Evolutionary conservation across 2,329 filamentous ascomycete species (phyloP), one percentile per base, ranked within the genome.

Genomic region (Trichoderma sp.): DNA sequence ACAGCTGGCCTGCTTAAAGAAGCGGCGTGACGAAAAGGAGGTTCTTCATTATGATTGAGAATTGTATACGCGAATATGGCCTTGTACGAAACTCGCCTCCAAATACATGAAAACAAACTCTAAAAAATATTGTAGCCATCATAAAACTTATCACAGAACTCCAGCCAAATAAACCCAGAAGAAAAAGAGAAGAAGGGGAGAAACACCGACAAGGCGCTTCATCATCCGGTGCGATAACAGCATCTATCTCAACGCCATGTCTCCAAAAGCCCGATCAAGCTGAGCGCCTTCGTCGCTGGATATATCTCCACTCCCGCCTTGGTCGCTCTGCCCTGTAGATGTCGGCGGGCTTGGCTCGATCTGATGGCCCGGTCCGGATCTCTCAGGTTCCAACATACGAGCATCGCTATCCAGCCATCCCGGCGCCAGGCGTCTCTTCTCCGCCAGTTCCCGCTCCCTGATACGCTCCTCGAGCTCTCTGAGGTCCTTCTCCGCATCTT

Each of bases 401-500:
- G 87, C 86, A 68, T 92, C 89, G 74, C 91, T 91, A 75, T 95
- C 92, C 74, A 95, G 80, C 91, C 92, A 96, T 0, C 92, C 92
- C 0, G 92, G 92, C 13, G 92, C 92, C 21, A 94, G 86, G 67
- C 91, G 83, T 73, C 93, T 84, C 85, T 94, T 95, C 86, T 94
- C 92, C 5, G 90, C 91, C 71, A 94, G 81, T 72, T 94, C 92
- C 69, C 89, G 83, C 49, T 85, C 87, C 69, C 79, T 81, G 69
- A 92, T 88, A 61, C 82, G 84, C 70, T 90, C 88, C 74, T 96
- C 90, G 82, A 96, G 92, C 24, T 87, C 87, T 64, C 83, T 81
- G 67, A 97, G 83, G 66, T 90, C 87, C 43, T 83, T 82, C 71
- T 91, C 86, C 1, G 92, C 92, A 43, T 92, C 89, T 3, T 85